Percentiles rank a stretch among this genome's conserved stretches.
Evolutionary conservation across 805 yeast genomes (phyloP).

Genomic region (Candida dendrica): DNA sequence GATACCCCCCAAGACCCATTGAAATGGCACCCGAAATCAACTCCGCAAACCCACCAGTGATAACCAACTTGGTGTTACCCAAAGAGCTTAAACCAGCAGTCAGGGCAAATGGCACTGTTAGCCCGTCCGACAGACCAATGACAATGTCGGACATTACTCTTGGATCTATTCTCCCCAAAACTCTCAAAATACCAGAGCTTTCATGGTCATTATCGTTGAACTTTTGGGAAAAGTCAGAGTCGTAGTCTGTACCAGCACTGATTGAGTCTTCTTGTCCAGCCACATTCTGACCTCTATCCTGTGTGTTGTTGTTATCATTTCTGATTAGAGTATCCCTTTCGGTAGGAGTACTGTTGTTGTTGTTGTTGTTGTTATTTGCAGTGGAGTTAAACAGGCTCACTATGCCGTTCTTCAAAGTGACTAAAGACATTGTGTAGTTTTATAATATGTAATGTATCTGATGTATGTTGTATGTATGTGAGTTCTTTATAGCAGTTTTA

Average conservation of each 20-base stretch:
- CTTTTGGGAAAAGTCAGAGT: conserved; percentile 1
- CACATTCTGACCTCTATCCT: conserved; percentile 8
- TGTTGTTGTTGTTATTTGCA: not conserved
- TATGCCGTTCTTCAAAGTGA: conserved; percentile 19
- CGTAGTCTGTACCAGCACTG: not conserved
- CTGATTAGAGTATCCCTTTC: not conserved
- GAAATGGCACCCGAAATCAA: conserved; percentile 94
- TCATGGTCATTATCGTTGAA: conserved; percentile 5
- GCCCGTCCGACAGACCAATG: conserved; percentile 91
- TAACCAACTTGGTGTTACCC: conserved; percentile 84
- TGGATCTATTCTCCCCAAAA: conserved; percentile 65
- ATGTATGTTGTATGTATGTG: no score
- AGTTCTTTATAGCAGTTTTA: no score
- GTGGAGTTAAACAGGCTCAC: conserved; percentile 8
- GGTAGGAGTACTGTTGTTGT: not conserved
- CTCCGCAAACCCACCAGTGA: conserved; percentile 98
- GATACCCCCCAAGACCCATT: conserved; percentile 95
- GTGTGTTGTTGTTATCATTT: not conserved
- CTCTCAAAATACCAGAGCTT: conserved; percentile 12
- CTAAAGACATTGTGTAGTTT: conserved; percentile 14
- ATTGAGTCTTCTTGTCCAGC: conserved; percentile 3
- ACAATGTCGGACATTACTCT: conserved; percentile 90
- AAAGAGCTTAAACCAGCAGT: conserved; percentile 92
- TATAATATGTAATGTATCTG: not conserved
- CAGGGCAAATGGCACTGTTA: conserved; percentile 97